phyloP scores from a whole-genome alignment of 148 eudicot genomes.

The Fagopyrum homotropicum region DNA sequence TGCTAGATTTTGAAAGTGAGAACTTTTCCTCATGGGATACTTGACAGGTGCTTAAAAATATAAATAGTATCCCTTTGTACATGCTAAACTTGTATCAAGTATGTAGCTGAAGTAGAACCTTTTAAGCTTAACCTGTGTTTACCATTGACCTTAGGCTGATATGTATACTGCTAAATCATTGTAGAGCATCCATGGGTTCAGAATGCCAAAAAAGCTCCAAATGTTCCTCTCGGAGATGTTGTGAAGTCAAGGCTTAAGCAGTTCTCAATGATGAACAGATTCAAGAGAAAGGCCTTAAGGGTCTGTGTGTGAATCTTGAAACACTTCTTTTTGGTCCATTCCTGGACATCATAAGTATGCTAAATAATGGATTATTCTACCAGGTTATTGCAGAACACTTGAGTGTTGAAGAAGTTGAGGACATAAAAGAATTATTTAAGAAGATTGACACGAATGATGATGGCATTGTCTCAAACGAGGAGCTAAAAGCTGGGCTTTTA shows the following conservation, averaged over 20 bases:
- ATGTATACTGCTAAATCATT: neutral
- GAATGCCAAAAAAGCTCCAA: conserved; percentile 91
- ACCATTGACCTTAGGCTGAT: neutral
- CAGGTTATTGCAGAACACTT: conserved; percentile 87
- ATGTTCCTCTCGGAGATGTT: conserved; percentile 85
- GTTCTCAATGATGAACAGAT: conserved; percentile 88
- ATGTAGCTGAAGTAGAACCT: neutral
- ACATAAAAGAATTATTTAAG: conserved; percentile 69
- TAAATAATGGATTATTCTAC: conserved; percentile 18
- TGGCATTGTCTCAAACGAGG: conserved; percentile 70
- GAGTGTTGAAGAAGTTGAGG: conserved; percentile 77
- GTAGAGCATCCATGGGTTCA: conserved; percentile 83
- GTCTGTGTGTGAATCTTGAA: conserved; percentile 23
- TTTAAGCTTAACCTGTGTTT: neutral
- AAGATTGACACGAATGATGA: conserved; percentile 83
- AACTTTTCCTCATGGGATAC: neutral
- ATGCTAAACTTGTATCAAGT: neutral
- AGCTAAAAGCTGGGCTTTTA: conserved; percentile 69
- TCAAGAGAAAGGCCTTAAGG: conserved; percentile 89
- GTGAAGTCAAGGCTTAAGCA: conserved; percentile 87
- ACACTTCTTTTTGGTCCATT: neutral
- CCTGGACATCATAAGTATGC: neutral
- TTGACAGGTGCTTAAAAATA: neutral
- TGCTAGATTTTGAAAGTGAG: neutral
- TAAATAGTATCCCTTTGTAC: neutral